phyloP scores from a whole-genome alignment of 2,329 filamentous ascomycete species.

The Clonostachys chloroleuca region DNA sequence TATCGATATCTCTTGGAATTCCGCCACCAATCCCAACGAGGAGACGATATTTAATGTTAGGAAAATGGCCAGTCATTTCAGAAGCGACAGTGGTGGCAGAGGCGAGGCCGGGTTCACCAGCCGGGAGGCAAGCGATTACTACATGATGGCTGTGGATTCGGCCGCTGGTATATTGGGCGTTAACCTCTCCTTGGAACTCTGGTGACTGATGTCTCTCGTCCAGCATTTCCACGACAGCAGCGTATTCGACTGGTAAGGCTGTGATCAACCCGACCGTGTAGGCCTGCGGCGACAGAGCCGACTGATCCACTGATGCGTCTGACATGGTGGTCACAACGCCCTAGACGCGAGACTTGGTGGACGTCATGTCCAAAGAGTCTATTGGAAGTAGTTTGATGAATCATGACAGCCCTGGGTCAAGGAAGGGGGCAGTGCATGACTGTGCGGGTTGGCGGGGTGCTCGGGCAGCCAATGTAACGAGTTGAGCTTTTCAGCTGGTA shows the following conservation, averaged over 20 bases:
- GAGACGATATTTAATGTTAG: conserved; percentile 15
- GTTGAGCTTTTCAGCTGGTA: too few relatives aligned
- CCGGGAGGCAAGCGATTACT: conserved; percentile 20
- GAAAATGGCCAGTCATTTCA: conserved; percentile 18
- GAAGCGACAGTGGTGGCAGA: conserved; percentile 15
- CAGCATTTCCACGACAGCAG: conserved; percentile 29
- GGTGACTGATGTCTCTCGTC: conserved; percentile 16
- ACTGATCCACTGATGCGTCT: too few relatives aligned
- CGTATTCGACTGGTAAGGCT: conserved; percentile 26
- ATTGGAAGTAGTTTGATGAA: too few relatives aligned
- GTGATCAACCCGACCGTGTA: conserved; percentile 41
- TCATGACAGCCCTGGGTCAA: too few relatives aligned
- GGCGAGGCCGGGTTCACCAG: conserved; percentile 14
- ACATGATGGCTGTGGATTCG: conserved; percentile 24
- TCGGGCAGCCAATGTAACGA: too few relatives aligned
- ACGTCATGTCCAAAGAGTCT: too few relatives aligned
- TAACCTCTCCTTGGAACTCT: background rate
- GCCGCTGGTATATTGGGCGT: conserved; percentile 21
- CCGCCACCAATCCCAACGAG: conserved; percentile 26
- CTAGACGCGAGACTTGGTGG: too few relatives aligned
- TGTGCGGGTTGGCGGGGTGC: too few relatives aligned
- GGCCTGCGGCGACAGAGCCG: too few relatives aligned
- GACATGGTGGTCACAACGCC: too few relatives aligned
- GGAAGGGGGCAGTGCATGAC: too few relatives aligned
- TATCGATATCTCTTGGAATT: conserved; percentile 23